phyloP scores from a whole-genome alignment of 2,329 filamentous ascomycete species.

The Ilyonectria mors-panacis region DNA sequence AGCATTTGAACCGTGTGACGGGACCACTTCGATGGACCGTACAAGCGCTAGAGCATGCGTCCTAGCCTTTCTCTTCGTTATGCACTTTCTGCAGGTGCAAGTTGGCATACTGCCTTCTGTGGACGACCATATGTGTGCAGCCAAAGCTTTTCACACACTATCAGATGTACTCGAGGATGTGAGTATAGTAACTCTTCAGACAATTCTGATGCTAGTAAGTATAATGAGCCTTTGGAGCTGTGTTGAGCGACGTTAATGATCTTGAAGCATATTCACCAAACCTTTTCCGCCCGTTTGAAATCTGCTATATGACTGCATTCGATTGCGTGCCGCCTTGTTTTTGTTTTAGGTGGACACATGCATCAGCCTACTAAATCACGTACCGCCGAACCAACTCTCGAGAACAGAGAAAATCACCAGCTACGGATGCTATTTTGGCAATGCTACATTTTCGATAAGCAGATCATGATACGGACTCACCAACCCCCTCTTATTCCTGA shows the following conservation, averaged over 20 bases:
- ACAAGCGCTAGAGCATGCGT: slow-evolving; percentile 63
- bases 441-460: slow-evolving; percentile 69
- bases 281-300: slow-evolving; percentile 62
- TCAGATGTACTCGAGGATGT: slow-evolving; percentile 59
- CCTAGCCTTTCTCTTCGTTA: slow-evolving; percentile 62
- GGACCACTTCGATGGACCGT: slow-evolving; percentile 41
- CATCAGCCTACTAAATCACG: slow-evolving; percentile 32
- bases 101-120: slow-evolving; percentile 41
- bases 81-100: slow-evolving; percentile 41
- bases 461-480: slow-evolving; percentile 67
- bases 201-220: slow-evolving; percentile 64
- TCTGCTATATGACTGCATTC: slow-evolving; percentile 61
- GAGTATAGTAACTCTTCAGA: slow-evolving; percentile 61
- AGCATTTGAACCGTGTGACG: slow-evolving; percentile 57
- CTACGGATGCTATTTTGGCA: slow-evolving; percentile 67
- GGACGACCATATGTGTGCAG: slow-evolving; percentile 58
- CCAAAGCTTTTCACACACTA: slow-evolving; percentile 59
- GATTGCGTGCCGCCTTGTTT: slow-evolving; percentile 63
- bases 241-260: neutral
- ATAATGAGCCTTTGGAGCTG: too few relatives aligned
- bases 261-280: slow-evolving; percentile 58
- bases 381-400: slow-evolving; percentile 29
- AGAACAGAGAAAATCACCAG: slow-evolving; percentile 51
- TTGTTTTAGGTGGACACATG: slow-evolving; percentile 64
- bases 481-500: slow-evolving; percentile 66